Evolutionary conservation across 2,329 filamentous ascomycete genomes (phyloP).

Genomic region (Juglanconis oblonga): DNA sequence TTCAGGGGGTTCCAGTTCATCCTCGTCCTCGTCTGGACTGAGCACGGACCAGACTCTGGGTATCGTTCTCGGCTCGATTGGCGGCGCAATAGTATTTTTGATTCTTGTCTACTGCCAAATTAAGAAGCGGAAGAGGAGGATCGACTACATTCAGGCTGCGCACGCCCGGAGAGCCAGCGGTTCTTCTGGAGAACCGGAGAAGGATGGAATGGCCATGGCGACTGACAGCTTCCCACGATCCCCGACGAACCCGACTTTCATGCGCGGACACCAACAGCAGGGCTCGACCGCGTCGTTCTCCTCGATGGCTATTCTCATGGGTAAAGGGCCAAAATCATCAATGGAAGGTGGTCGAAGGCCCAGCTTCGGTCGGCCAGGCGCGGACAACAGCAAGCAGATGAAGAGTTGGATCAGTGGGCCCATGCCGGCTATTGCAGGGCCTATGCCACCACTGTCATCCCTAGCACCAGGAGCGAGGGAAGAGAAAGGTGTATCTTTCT

Average conservation of each 20-base stretch:
- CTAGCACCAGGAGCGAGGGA: constrained; percentile 31
- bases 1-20: constrained; percentile 9
- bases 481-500: constrained; percentile 39
- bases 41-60: constrained; percentile 64
- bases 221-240: constrained; percentile 37
- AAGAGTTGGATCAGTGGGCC: constrained; percentile 63
- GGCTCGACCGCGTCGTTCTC: constrained; percentile 58
- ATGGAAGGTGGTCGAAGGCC: constrained; percentile 6
- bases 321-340: constrained; percentile 37
- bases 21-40: constrained; percentile 28
- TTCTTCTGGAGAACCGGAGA: constrained; percentile 47
- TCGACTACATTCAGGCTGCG: constrained; percentile 45
- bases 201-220: constrained; percentile 46
- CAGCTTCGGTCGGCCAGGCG: background rate
- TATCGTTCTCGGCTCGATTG: constrained; percentile 77
- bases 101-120: constrained; percentile 69
- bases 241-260: constrained; percentile 33
- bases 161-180: constrained; percentile 42
- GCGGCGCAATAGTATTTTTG: constrained; percentile 69
- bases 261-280: constrained; percentile 51
- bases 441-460: constrained; percentile 11
- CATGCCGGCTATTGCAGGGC: constrained; percentile 42
- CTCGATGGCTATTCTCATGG: constrained; percentile 65
- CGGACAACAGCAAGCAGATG: constrained; percentile 49
- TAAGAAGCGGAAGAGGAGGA: constrained; percentile 57